Conservation (phyloP, 305 asterid species). For the Lippia alba region DNA sequence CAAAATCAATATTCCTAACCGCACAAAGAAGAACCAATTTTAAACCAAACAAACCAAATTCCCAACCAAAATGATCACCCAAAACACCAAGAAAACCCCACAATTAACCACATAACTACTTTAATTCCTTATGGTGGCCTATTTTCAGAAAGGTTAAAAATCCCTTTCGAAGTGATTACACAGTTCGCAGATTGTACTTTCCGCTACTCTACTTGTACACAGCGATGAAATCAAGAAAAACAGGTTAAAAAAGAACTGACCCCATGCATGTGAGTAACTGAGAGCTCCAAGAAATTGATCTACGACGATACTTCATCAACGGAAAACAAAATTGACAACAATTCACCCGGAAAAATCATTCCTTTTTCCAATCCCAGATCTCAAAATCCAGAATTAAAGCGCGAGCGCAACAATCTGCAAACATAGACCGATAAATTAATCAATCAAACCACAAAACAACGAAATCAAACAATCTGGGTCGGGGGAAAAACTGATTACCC, state of each 20-base stretch:
- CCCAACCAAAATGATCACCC: constrained; percentile 26
- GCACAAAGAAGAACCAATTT: constrained; percentile 39
- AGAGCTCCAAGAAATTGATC: constrained; percentile 60
- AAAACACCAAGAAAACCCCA: constrained; percentile 31
- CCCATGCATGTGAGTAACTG: constrained; percentile 80
- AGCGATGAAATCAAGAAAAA: constrained; percentile 28
- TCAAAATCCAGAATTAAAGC: constrained; percentile 27
- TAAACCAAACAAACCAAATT: constrained; percentile 35
- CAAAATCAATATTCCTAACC: constrained; percentile 61
- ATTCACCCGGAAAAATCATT: constrained; percentile 34
- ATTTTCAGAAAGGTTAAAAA: constrained; percentile 26
- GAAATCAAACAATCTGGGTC: neutral
- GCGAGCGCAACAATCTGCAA: constrained; percentile 34
- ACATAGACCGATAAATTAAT: constrained; percentile 7
- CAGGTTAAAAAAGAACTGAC: constrained; percentile 51
- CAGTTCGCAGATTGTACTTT: constrained; percentile 15
- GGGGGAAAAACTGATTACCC: constrained; percentile 24
- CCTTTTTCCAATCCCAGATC: constrained; percentile 47
- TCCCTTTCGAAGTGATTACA: constrained; percentile 20
- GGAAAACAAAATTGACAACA: constrained; percentile 20
- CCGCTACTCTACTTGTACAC: constrained; percentile 23
- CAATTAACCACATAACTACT: constrained; percentile 23
- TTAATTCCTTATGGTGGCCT: constrained; percentile 38
- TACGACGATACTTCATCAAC: constrained; percentile 51
- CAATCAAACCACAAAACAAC: constrained; percentile 8